phyloP scores from a whole-genome alignment of 495 filamentous ascomycete genomes.

The Annulohypoxylon bovei region DNA sequence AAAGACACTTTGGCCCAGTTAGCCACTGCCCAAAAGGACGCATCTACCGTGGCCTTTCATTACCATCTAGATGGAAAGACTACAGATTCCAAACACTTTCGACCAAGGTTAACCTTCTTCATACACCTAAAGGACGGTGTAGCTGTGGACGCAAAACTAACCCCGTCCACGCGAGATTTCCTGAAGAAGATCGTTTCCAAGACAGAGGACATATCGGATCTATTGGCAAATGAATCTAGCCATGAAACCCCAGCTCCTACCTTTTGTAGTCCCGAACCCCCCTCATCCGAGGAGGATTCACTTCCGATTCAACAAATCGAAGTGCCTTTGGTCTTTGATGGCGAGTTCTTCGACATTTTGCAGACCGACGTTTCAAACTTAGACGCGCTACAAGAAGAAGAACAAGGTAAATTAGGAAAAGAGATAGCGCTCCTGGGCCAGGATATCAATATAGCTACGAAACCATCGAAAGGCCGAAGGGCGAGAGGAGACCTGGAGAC shows the following conservation, averaged over 20 bases:
- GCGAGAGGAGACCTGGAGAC: slow-evolving; percentile 71
- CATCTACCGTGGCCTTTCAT: slow-evolving; percentile 46
- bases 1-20: slow-evolving; percentile 66
- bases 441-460: slow-evolving; percentile 65
- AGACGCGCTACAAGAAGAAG: slow-evolving; percentile 65
- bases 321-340: slow-evolving; percentile 72
- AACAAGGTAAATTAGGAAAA: slow-evolving; percentile 63
- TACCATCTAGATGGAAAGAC: slow-evolving; percentile 57
- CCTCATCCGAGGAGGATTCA: slow-evolving; percentile 1
- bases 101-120: slow-evolving; percentile 68
- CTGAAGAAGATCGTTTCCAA: slow-evolving; percentile 59
- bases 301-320: slow-evolving; percentile 58
- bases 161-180: slow-evolving; percentile 61
- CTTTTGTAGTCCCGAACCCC: background rate
- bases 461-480: slow-evolving; percentile 59
- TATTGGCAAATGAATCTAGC: background rate
- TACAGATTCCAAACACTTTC: slow-evolving; percentile 52
- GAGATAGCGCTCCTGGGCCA: slow-evolving; percentile 65
- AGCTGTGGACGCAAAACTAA: slow-evolving; percentile 64
- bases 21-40: slow-evolving; percentile 49
- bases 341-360: slow-evolving; percentile 74
- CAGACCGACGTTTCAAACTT: slow-evolving; percentile 68
- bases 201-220: slow-evolving; percentile 3
- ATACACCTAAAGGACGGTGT: slow-evolving; percentile 62
- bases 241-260: background rate